Conservation (phyloP, 495 filamentous ascomycete species). For the Aeminium ludgeri region DNA sequence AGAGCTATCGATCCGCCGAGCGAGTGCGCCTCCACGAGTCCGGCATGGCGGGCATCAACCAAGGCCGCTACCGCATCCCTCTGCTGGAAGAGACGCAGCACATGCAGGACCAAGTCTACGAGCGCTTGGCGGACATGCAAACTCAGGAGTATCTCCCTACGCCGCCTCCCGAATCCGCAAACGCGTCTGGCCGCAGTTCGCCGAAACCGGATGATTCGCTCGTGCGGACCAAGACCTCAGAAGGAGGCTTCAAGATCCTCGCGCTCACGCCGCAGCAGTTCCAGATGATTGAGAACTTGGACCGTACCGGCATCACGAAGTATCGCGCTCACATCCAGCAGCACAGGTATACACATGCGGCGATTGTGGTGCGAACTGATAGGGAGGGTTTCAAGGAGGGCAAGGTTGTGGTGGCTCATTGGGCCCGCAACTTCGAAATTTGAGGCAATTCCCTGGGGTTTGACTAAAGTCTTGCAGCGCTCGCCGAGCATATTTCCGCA, state of each 20-base stretch:
- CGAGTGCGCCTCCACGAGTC: constrained; percentile 61
- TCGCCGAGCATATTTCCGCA: too few species aligned
- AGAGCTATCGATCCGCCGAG: constrained; percentile 51
- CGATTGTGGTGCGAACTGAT: constrained; percentile 62
- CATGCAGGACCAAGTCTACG: constrained; percentile 57
- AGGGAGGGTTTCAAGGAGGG: constrained; percentile 56
- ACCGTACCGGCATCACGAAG: constrained; percentile 58
- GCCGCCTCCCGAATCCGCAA: constrained; percentile 21
- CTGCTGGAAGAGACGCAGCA: constrained; percentile 53
- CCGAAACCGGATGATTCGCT: constrained; percentile 1
- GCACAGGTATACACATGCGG: constrained; percentile 64
- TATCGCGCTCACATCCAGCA: constrained; percentile 79
- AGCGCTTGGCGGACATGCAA: constrained; percentile 47
- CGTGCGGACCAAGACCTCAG: constrained; percentile 1
- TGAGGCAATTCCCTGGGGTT: too few species aligned
- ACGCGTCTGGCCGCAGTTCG: not conserved
- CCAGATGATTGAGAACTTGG: constrained; percentile 59
- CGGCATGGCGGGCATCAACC: constrained; percentile 42
- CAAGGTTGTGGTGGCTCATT: constrained; percentile 62
- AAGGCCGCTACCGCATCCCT: constrained; percentile 55
- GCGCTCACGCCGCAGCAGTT: constrained; percentile 69
- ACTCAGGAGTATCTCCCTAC: constrained; percentile 37
- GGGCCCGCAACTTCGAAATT: constrained; percentile 57
- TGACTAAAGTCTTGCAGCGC: too few species aligned
- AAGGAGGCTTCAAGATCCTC: constrained; percentile 42